These are phyloP conservation scores for Rhodosorus marinus DNA, from an alignment of 23 red algal species.

Conservation along the genomic window DNA sequence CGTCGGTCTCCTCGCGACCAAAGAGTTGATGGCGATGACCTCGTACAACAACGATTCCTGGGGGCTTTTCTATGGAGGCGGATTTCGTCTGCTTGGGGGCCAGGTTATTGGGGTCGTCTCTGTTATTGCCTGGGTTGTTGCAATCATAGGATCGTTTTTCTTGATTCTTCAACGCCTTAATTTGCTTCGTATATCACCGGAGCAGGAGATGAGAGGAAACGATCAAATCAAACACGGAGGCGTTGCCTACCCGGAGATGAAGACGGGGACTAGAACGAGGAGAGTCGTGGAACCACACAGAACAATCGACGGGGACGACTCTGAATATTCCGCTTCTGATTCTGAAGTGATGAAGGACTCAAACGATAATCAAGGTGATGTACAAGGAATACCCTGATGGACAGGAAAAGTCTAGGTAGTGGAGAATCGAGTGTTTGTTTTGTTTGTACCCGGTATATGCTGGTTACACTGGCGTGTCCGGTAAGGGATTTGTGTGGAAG, in stretches of 20 bases:
- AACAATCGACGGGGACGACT: too few relatives aligned
- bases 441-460: too few relatives aligned
- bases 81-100: slow-evolving; percentile 20
- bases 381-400: too few relatives aligned
- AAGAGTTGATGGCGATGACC: slow-evolving; percentile 8
- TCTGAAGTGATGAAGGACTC: too few relatives aligned
- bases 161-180: slow-evolving; percentile 21
- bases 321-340: too few relatives aligned
- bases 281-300: too few relatives aligned
- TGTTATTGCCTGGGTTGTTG: slow-evolving; percentile 31
- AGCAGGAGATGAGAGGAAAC: slow-evolving; percentile 71
- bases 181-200: slow-evolving; percentile 55
- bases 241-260: slow-evolving; percentile 64
- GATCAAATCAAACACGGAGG: slow-evolving; percentile 86
- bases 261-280: too few relatives aligned
- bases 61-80: slow-evolving; percentile 59
- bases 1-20: slow-evolving; percentile 44
- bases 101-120: slow-evolving; percentile 44
- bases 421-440: too few relatives aligned
- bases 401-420: too few relatives aligned
- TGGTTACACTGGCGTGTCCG: too few relatives aligned
- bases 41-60: slow-evolving; percentile 11
- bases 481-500: too few relatives aligned
- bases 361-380: too few relatives aligned
- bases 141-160: slow-evolving; percentile 34